Conservation (phyloP, 2,329 filamentous ascomycete genomes). For the Colletotrichum viniferum region DNA sequence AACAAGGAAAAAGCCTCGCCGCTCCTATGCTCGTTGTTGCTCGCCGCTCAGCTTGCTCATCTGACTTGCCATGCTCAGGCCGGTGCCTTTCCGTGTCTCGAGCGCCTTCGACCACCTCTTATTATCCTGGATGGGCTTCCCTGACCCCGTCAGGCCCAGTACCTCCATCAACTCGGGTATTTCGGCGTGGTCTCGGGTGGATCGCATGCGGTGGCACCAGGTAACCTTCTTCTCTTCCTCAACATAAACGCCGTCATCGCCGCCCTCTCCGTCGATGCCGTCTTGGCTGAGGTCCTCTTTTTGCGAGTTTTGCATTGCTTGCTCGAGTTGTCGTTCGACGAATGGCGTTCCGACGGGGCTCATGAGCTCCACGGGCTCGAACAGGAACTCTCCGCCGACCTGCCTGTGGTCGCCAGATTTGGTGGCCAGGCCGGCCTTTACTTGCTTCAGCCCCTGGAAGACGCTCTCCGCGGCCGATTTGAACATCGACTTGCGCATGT, state of each 20-base stretch:
- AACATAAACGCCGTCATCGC: constrained; percentile 27
- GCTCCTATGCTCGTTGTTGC: constrained; percentile 3
- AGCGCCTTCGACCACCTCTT: constrained; percentile 54
- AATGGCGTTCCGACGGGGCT: constrained; percentile 50
- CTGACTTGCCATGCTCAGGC: constrained; percentile 53
- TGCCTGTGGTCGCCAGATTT: constrained; percentile 71
- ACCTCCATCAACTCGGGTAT: constrained; percentile 68
- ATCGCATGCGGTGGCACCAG: constrained; percentile 85
- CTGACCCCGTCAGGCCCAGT: constrained; percentile 58
- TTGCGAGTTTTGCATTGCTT: constrained; percentile 11
- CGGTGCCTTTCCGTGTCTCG: constrained; percentile 56
- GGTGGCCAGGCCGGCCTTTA: constrained; percentile 60
- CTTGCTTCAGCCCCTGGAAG: constrained; percentile 62
- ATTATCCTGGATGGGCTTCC: constrained; percentile 39
- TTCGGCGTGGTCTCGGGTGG: constrained; percentile 78
- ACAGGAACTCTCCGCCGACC: constrained; percentile 81
- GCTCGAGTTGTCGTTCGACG: constrained; percentile 33
- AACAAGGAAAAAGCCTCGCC: background rate
- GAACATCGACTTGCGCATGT: constrained; percentile 62
- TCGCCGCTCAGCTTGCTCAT: constrained; percentile 48
- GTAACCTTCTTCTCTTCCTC: constrained; percentile 65
- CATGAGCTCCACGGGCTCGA: constrained; percentile 58
- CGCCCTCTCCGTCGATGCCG: constrained; percentile 14
- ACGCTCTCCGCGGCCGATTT: constrained; percentile 56
- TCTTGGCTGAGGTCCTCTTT: constrained; percentile 8